phyloP scores from a whole-genome alignment of 2,329 filamentous ascomycete genomes.

The Colletotrichum plurivorum region DNA sequence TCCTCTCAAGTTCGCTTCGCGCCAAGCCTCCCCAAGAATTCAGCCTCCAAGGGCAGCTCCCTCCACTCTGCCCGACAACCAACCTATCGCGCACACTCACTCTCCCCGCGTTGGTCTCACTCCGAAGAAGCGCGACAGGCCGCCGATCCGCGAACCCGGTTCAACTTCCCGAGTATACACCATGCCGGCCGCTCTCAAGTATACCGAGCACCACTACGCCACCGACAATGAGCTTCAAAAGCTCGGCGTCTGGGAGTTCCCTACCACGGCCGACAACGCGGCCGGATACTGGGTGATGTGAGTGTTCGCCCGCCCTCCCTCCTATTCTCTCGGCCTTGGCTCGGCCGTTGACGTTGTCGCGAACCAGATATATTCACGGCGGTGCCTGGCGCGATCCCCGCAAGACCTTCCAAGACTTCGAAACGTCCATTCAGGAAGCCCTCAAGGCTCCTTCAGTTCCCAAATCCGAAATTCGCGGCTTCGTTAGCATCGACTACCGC shows the following conservation, averaged over 20 bases:
- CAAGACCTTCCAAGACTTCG: constrained; percentile 61
- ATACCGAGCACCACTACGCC: constrained; percentile 54
- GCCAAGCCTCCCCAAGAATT: too few species aligned
- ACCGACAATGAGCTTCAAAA: constrained; percentile 58
- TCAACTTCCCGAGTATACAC: constrained; percentile 10
- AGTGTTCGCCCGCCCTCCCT: constrained; percentile 32
- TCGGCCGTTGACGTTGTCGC: not conserved
- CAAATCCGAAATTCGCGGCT: constrained; percentile 65
- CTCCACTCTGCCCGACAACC: too few species aligned
- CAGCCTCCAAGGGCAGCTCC: too few species aligned
- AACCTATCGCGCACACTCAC: not conserved
- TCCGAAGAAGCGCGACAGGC: constrained; percentile 6
- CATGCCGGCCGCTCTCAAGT: constrained; percentile 44
- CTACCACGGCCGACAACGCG: constrained; percentile 35
- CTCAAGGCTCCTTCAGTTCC: constrained; percentile 47
- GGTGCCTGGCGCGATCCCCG: constrained; percentile 75
- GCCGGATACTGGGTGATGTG: constrained; percentile 55
- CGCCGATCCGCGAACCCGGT: not conserved
- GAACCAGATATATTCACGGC: constrained; percentile 69
- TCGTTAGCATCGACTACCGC: constrained; percentile 75
- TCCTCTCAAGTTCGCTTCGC: too few species aligned
- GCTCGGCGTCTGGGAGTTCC: constrained; percentile 61
- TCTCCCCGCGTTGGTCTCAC: not conserved
- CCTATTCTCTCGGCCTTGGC: not conserved
- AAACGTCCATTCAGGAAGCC: constrained; percentile 59